Conservation (phyloP, 2,329 filamentous ascomycete genomes). For the Stenocarpella maydis region DNA sequence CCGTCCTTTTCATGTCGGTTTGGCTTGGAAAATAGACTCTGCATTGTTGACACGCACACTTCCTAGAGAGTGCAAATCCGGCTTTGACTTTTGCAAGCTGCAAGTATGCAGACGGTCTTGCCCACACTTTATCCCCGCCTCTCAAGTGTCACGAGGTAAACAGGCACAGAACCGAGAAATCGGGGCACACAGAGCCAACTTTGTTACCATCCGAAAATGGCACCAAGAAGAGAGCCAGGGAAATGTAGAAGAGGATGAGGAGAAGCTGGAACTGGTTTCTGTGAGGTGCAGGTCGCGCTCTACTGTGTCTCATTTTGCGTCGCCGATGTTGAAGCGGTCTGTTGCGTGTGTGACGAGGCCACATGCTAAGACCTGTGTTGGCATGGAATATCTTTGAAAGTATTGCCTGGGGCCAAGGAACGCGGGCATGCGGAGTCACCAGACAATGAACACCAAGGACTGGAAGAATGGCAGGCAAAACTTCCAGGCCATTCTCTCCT, state of each 20-base stretch:
- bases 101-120: no score
- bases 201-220: slow-evolving; percentile 35
- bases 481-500: not conserved
- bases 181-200: not conserved
- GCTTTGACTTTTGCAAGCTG: not conserved
- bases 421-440: not conserved
- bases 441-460: not conserved
- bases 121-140: no score
- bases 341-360: slow-evolving; percentile 39
- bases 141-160: no score
- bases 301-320: slow-evolving; percentile 44
- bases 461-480: not conserved
- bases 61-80: not conserved
- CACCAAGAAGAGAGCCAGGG: slow-evolving; percentile 42
- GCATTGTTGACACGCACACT: not conserved
- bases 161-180: not conserved
- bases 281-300: slow-evolving; percentile 42
- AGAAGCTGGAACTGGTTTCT: slow-evolving; percentile 44
- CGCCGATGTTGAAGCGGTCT: slow-evolving; percentile 44
- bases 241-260: slow-evolving; percentile 46
- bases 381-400: not conserved
- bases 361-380: not conserved
- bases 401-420: no score
- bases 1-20: not conserved
- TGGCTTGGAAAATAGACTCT: not conserved